A percentile compares a stretch with the other conserved stretches of the same genome.
Conservation (phyloP, 2,329 filamentous ascomycete genomes). For the Periconia macrospinosa region DNA sequence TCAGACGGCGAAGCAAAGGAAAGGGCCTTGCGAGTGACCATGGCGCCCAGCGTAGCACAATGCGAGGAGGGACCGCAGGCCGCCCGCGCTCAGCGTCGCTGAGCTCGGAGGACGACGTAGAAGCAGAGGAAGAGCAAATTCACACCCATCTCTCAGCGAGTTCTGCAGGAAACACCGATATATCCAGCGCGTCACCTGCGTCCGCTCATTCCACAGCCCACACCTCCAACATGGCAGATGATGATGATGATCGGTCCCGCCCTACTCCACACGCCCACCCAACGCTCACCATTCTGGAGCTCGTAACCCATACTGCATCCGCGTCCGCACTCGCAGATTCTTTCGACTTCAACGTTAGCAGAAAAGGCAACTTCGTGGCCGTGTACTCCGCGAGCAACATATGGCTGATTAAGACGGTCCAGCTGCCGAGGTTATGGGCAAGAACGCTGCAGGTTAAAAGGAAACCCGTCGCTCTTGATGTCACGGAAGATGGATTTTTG, state of each 20-base stretch:
- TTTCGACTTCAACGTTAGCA: slow-evolving; percentile 42
- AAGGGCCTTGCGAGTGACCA: slow-evolving; percentile 29
- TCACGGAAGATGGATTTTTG: slow-evolving; percentile 74
- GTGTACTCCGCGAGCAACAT: slow-evolving; percentile 42
- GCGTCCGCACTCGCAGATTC: slow-evolving; percentile 42
- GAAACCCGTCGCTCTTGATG: slow-evolving; percentile 63
- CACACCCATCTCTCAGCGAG: slow-evolving; percentile 35
- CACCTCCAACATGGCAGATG: slow-evolving; percentile 37
- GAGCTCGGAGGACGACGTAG: slow-evolving; percentile 23
- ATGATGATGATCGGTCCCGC: slow-evolving; percentile 16
- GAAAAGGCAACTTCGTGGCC: slow-evolving; percentile 40
- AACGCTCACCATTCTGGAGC: slow-evolving; percentile 38
- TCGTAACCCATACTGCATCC: slow-evolving; percentile 42
- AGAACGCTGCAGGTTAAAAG: slow-evolving; percentile 41
- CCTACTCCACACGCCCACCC: slow-evolving; percentile 33
- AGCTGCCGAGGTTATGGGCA: slow-evolving; percentile 40
- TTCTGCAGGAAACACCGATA: slow-evolving; percentile 30
- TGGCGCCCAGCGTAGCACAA: slow-evolving; percentile 1
- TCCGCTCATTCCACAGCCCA: slow-evolving; percentile 38
- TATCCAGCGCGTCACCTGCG: slow-evolving; percentile 29
- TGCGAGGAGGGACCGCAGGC: neutral
- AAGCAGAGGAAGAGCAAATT: slow-evolving; percentile 17
- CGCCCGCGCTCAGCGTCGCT: slow-evolving; percentile 21
- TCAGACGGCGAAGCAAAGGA: slow-evolving; percentile 12
- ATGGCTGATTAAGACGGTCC: slow-evolving; percentile 41